Base-by-base conservation (phyloP, 805 yeast genomes). In the Sugiyamaella valdiviana region DNA sequence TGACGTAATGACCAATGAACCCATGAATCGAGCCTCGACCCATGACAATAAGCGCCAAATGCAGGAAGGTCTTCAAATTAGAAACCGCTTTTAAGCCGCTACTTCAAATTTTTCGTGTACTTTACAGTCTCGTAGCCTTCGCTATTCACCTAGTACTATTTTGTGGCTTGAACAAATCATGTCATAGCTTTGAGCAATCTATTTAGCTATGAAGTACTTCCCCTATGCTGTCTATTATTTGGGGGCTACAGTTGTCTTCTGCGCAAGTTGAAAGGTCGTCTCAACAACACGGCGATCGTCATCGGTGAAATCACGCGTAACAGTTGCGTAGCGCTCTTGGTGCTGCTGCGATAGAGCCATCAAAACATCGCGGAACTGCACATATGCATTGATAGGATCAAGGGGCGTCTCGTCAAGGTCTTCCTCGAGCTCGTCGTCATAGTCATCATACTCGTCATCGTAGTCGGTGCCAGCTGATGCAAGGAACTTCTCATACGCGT, bases 351-450 rank as follows among this genome's bases (percentile, higher is more conserved):
- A 82, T 17, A 85, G 61, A 1, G 63, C 60, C 2, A 70, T 51
- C 15, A 86, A 65, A 16, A 77, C 74, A 16, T 77, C 74, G 49
- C 81, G 78, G 65, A 89, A 80, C 2, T 79, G 77, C 14, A 73
- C 72, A 65, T 81, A 88, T 2, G 85, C 82, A 61, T 91, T 85
- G 44, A 89, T 67, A 38, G 73, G 70, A 61, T 91, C 97, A 42
- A 93, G 73, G 2, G 95, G 82, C 1, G 91, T 83, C 55, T 82
- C 83, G 21, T 85, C 77, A 61, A 85, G 71, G 61, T 85, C 96
- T 60, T 90, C 97, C 41, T 82, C 80, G 40, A 85, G 73, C 6
- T 85, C 93, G 43, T 79, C 80, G 55, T 78, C 83, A 29, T 64
- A 45, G 5, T 16, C 46, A 70, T 16, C 64, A 68, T 41, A 44